Conservation (phyloP, 352 stramenopile genomes). For the Peronospora destructor region DNA sequence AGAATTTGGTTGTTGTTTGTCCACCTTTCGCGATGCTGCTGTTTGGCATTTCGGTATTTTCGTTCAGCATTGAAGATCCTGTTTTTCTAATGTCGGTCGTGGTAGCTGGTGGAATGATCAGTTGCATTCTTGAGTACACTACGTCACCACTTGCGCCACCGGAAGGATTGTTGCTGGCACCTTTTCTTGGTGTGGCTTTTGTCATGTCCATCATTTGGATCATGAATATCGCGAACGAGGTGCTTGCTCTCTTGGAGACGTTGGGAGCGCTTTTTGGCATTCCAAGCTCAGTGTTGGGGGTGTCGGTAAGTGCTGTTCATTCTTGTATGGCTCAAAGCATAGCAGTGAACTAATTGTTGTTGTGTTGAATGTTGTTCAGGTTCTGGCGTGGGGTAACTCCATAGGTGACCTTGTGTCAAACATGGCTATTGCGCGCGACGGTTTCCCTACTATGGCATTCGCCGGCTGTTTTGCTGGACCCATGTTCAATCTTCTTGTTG, state of each 20-base stretch:
- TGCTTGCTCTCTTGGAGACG: constrained; percentile 64
- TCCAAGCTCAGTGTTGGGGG: constrained; percentile 64
- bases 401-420: constrained; percentile 76
- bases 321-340: neutral
- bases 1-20: constrained; percentile 58
- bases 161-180: constrained; percentile 36
- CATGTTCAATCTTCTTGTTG: constrained; percentile 76
- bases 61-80: constrained; percentile 38
- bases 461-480: constrained; percentile 74
- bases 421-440: constrained; percentile 69
- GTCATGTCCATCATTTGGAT: constrained; percentile 85
- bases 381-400: constrained; percentile 74
- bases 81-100: constrained; percentile 43
- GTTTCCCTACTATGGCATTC: constrained; percentile 80
- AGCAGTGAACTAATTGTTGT: constrained; percentile 10
- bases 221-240: constrained; percentile 80
- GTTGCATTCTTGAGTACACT: constrained; percentile 37
- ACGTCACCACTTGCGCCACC: constrained; percentile 43
- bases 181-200: constrained; percentile 68
- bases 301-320: constrained; percentile 45
- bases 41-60: constrained; percentile 47
- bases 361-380: constrained; percentile 27
- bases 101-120: constrained; percentile 37
- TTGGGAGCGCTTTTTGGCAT: constrained; percentile 70
- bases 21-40: constrained; percentile 56